These are phyloP conservation scores for Podaxis sp. DNA, from an alignment of 768 basidiomycete genomes.

Conservation along the genomic window DNA sequence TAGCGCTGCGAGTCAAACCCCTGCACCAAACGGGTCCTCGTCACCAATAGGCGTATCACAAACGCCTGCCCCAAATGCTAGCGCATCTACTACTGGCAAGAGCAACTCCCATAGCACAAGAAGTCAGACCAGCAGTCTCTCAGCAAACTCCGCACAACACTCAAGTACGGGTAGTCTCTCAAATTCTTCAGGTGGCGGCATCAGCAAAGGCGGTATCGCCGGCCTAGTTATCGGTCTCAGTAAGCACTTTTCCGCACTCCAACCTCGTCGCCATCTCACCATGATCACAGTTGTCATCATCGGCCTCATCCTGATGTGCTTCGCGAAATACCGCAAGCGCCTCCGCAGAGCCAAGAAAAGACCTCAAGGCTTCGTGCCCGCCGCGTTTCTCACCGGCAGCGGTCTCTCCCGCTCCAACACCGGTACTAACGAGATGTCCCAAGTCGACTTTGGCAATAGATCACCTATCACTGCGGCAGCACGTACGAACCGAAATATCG, in stretches of 20 bases:
- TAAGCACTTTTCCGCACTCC: conserved; percentile 5
- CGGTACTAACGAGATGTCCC: conserved; percentile 1
- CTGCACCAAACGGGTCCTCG: conserved; percentile 2
- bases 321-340: conserved; percentile 19
- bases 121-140: background rate
- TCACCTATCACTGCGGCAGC: background rate
- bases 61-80: background rate
- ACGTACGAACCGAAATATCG: conserved; percentile 4
- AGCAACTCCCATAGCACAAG: background rate
- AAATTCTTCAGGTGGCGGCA: background rate
- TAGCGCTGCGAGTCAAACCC: background rate
- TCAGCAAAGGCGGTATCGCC: conserved; percentile 17
- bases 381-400: conserved; percentile 15
- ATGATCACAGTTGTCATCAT: conserved; percentile 20
- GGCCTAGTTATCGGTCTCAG: conserved; percentile 15
- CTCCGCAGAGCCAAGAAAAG: conserved; percentile 20
- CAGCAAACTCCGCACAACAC: background rate
- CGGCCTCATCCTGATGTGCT: conserved; percentile 19
- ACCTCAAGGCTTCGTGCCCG: conserved; percentile 18
- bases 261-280: background rate
- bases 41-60: background rate
- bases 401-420: conserved; percentile 10
- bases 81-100: background rate
- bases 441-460: conserved; percentile 1
- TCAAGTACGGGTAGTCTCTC: background rate